These are phyloP conservation scores for Porcisia deanei DNA, from an alignment of 208 protist species.

Conservation along the genomic window DNA sequence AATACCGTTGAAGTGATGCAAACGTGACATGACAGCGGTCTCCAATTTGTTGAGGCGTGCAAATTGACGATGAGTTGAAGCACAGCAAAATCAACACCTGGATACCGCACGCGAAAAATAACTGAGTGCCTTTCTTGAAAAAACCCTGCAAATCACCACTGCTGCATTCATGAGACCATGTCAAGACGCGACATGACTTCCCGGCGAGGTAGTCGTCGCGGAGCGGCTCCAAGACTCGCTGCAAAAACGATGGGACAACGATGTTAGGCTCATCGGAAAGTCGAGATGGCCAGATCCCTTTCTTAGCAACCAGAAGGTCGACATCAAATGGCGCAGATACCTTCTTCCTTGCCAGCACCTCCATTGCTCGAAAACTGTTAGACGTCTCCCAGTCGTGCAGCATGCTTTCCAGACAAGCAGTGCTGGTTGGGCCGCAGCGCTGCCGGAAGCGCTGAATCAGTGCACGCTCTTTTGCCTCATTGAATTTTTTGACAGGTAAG, in stretches of 20 bases:
- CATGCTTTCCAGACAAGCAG: constrained; percentile 86
- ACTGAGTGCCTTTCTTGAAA: constrained; percentile 53
- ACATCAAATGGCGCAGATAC: constrained; percentile 45
- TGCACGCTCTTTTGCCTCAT: constrained; percentile 62
- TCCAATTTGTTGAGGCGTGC: constrained; percentile 33
- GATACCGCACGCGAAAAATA: constrained; percentile 56
- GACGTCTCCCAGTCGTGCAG: constrained; percentile 74
- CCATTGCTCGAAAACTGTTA: constrained; percentile 47
- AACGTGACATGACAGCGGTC: constrained; percentile 21
- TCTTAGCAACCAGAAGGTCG: constrained; percentile 67
- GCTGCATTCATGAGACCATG: constrained; percentile 83
- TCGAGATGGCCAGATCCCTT: constrained; percentile 77
- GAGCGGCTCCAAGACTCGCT: constrained; percentile 51
- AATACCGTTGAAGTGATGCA: constrained; percentile 24
- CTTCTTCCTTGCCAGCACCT: constrained; percentile 38
- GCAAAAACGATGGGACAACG: constrained; percentile 39
- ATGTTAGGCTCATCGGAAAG: constrained; percentile 39
- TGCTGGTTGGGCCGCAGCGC: constrained; percentile 70
- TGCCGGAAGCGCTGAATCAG: constrained; percentile 73
- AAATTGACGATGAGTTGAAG: constrained; percentile 59
- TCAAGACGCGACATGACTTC: constrained; percentile 60
- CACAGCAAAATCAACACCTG: constrained; percentile 78
- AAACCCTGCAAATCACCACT: constrained; percentile 58
- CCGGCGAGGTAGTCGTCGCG: constrained; percentile 61
- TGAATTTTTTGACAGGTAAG: constrained; percentile 57